Conservation (phyloP, 495 filamentous ascomycete species). For the Pseudoneurospora amorphoporcata region DNA sequence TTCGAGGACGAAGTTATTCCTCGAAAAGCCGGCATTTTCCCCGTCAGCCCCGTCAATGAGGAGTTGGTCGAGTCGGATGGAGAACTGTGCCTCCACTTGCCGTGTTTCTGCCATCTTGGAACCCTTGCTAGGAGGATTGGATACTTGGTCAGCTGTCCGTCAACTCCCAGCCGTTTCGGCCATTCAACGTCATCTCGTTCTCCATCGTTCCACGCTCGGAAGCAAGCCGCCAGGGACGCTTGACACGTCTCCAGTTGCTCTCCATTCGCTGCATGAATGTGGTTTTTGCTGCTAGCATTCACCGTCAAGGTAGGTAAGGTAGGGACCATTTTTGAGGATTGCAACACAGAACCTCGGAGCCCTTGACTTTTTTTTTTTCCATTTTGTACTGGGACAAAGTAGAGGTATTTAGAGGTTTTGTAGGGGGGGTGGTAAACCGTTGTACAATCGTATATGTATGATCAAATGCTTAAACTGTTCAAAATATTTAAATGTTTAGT, state of each 20-base stretch:
- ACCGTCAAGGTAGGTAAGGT: not conserved
- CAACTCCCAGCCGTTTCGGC: not conserved
- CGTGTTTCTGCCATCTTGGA: not conserved
- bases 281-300: not conserved
- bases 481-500: too few relatives aligned
- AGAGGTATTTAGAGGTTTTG: too few relatives aligned
- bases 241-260: not conserved
- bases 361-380: not conserved
- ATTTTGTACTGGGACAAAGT: too few relatives aligned
- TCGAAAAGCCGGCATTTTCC: not conserved
- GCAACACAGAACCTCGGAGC: not conserved
- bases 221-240: not conserved
- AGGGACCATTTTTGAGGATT: not conserved
- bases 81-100: not conserved
- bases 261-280: not conserved
- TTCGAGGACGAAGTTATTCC: not conserved
- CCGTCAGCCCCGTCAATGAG: not conserved
- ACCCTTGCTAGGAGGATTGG: not conserved
- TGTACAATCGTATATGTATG: too few relatives aligned
- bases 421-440: too few relatives aligned
- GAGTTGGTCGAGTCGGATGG: not conserved
- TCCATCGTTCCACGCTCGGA: not conserved
- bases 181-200: not conserved
- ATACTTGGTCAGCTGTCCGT: not conserved
- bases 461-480: too few relatives aligned